Base-by-base conservation (phyloP, 2,329 filamentous ascomycete genomes). In the Colletotrichum tofieldiae region DNA sequence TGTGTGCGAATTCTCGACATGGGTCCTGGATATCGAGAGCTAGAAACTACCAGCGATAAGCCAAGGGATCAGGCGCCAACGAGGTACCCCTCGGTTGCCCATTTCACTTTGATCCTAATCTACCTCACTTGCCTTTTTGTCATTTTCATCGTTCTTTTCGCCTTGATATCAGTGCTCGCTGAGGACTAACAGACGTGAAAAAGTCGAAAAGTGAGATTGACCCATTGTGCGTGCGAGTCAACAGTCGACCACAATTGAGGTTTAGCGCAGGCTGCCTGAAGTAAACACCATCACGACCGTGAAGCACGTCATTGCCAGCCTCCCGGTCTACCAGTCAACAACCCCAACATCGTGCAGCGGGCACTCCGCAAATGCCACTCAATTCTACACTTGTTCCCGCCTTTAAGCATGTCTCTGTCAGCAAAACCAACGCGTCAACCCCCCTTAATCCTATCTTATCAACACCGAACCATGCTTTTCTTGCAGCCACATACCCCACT, bases 291-390 rank as follows among this genome's bases (percentile, higher is more conserved):
- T 72, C 65, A 59, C 45, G 43, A 35, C 51, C 59, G 51, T 54
- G 26, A 64, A 72, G 69, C 69, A 72, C 69, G 69, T 54, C 65
- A 72, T 72, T 47, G 11, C 2, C 16, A 26, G 55, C 52, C 58
- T 58, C 20, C 37, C 20, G 29, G 37, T 43, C 52, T 47, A 12
- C 37, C 23, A 29, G 37, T 23, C 18, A 26, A 43, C 29, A 35
- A 51, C 39, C 62, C 37, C 67, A n/a, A 65, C 8, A 54, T 45
- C 49, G 26, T 49, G 20, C 62, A 55, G 29, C 62, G 62, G 47
- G 20, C 61, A 39, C 67, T 71, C 62, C 67, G 67, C 67, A 41
- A 23, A 23, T 8, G 20, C 29, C 58, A 62, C 51, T 39, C n/a
- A 29, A 8, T 63, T 23, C 11, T 16, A 45, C 45, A 7, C 37